Conservation (phyloP, 2,329 filamentous ascomycete genomes). For the Chaetomiaceae sp. region DNA sequence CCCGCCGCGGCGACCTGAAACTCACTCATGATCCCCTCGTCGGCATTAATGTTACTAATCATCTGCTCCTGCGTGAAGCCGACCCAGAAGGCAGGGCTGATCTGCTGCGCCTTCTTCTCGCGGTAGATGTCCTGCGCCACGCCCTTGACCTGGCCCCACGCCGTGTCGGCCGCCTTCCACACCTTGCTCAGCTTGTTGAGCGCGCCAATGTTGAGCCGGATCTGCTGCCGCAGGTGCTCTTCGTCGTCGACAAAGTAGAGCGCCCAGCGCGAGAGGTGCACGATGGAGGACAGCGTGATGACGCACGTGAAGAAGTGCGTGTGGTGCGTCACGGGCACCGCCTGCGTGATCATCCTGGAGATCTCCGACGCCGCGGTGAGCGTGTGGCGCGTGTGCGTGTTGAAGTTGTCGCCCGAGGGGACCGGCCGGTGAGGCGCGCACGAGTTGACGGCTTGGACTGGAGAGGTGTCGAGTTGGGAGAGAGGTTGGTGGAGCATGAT, state of each 20-base stretch:
- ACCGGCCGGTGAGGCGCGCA: slow-evolving; percentile 59
- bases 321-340: slow-evolving; percentile 66
- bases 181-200: slow-evolving; percentile 64
- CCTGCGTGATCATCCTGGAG: slow-evolving; percentile 68
- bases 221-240: slow-evolving; percentile 66
- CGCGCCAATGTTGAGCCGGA: slow-evolving; percentile 74
- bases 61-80: slow-evolving; percentile 53
- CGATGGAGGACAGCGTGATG: slow-evolving; percentile 71
- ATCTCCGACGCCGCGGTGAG: slow-evolving; percentile 75
- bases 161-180: slow-evolving; percentile 68
- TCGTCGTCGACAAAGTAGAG: slow-evolving; percentile 59
- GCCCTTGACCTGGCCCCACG: slow-evolving; percentile 67
- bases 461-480: slow-evolving; percentile 66
- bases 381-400: slow-evolving; percentile 72
- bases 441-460: slow-evolving; percentile 55
- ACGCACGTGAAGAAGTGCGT: slow-evolving; percentile 82
- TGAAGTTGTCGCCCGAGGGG: slow-evolving; percentile 49
- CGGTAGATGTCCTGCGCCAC: slow-evolving; percentile 74
- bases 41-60: slow-evolving; percentile 50
- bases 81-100: slow-evolving; percentile 51
- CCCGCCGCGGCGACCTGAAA: slow-evolving; percentile 38
- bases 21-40: slow-evolving; percentile 56
- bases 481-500: slow-evolving; percentile 77
- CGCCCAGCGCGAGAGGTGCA: slow-evolving; percentile 76
- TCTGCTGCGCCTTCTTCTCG: slow-evolving; percentile 53